phyloP scores from a whole-genome alignment of 228 moss, liverwort and hornwort species.

The Sphagnum fallax region DNA sequence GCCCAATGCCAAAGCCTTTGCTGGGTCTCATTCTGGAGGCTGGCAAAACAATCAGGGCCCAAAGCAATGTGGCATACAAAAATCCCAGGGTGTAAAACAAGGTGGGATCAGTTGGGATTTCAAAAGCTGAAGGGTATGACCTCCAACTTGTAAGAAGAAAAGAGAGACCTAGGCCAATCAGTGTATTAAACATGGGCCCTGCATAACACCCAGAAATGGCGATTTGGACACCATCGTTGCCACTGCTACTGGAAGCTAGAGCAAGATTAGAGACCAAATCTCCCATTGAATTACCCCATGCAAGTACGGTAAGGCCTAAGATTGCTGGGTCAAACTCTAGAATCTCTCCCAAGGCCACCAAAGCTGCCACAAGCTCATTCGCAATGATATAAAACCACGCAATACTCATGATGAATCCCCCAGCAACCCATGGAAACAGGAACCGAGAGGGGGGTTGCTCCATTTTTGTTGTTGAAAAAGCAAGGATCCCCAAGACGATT shows the following conservation, averaged over 20 bases:
- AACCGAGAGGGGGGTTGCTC: slow-evolving; percentile 82
- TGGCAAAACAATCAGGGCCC: slow-evolving; percentile 64
- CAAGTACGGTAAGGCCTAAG: slow-evolving; percentile 88
- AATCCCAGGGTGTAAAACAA: slow-evolving; percentile 82
- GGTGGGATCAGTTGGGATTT: slow-evolving; percentile 67
- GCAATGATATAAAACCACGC: slow-evolving; percentile 98
- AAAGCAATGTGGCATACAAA: slow-evolving; percentile 55
- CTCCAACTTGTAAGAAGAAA: slow-evolving; percentile 81
- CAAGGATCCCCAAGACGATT: slow-evolving; percentile 40
- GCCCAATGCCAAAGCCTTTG: slow-evolving; percentile 71
- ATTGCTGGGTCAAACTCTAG: slow-evolving; percentile 89
- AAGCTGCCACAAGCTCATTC: slow-evolving; percentile 84
- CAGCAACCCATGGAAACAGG: slow-evolving; percentile 83
- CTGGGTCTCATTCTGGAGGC: slow-evolving; percentile 64
- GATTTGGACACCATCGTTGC: slow-evolving; percentile 78
- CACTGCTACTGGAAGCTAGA: slow-evolving; percentile 60
- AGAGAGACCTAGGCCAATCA: slow-evolving; percentile 79
- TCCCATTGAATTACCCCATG: slow-evolving; percentile 95
- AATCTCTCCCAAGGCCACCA: slow-evolving; percentile 78
- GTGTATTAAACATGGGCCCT: slow-evolving; percentile 95
- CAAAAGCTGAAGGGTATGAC: slow-evolving; percentile 57
- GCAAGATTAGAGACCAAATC: slow-evolving; percentile 90
- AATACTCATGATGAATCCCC: slow-evolving; percentile 95
- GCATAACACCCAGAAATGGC: slow-evolving; percentile 94
- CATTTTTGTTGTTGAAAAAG: slow-evolving; percentile 39